phyloP scores from a whole-genome alignment of 2,329 filamentous ascomycete genomes.

The Xylariaceae sp. region DNA sequence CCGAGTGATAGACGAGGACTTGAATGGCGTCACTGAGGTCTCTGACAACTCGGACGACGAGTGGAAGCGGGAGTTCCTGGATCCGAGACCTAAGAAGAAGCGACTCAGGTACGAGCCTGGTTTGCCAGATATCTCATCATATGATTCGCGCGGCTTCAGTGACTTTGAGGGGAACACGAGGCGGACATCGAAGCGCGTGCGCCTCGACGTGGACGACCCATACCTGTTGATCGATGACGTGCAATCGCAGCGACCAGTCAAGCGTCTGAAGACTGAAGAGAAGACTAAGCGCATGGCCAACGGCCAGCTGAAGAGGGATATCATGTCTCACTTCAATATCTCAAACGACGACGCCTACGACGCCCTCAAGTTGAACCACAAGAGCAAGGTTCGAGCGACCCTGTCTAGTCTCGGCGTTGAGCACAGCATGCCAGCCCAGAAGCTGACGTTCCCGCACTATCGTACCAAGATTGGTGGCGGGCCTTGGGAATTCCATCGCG shows the following conservation, averaged over 20 bases:
- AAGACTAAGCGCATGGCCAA: conserved; percentile 65
- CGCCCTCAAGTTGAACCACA: conserved; percentile 91
- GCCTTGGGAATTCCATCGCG: conserved; percentile 63
- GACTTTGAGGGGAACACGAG: conserved; percentile 72
- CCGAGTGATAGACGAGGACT: conserved; percentile 5
- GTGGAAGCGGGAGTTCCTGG: conserved; percentile 57
- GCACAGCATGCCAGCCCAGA: conserved; percentile 86
- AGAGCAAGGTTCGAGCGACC: conserved; percentile 90
- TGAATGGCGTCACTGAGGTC: conserved; percentile 22
- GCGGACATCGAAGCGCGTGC: conserved; percentile 71
- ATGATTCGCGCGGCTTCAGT: conserved; percentile 69
- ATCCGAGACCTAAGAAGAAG: conserved; percentile 60
- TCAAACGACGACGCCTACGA: conserved; percentile 97
- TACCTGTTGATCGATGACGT: conserved; percentile 78
- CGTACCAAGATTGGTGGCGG: conserved; percentile 73
- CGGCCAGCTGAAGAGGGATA: conserved; percentile 65
- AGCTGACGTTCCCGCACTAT: conserved; percentile 94
- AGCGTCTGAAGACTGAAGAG: conserved; percentile 51
- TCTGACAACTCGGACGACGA: conserved; percentile 52
- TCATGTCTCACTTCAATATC: conserved; percentile 84
- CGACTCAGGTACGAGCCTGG: conserved; percentile 55
- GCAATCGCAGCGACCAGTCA: conserved; percentile 58
- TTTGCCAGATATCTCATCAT: conserved; percentile 53
- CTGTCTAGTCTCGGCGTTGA: conserved; percentile 90
- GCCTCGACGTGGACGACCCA: conserved; percentile 84